A percentile compares a stretch with the other conserved stretches of the same genome.
Conservation (phyloP, 78 protist species). For the Dictyostelium firmibasis region DNA sequence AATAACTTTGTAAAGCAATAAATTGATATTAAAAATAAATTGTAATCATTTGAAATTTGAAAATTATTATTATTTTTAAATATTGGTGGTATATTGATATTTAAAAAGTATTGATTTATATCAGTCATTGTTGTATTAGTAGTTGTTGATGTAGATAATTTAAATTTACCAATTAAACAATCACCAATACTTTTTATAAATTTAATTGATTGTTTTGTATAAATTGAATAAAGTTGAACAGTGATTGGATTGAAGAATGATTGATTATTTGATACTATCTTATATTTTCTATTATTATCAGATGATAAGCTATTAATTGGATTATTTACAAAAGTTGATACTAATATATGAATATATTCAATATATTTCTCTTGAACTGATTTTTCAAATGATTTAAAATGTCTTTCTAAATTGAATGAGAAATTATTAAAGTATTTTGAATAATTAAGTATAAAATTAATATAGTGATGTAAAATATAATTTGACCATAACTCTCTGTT, state of each 20-base stretch:
- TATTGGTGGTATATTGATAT: not conserved
- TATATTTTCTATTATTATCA: not conserved
- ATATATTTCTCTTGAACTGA: not conserved
- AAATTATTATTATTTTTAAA: not conserved
- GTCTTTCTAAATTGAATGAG: not conserved
- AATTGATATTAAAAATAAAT: not conserved
- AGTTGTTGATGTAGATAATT: not conserved
- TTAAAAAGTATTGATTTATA: not conserved
- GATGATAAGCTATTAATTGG: not conserved
- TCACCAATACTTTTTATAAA: conserved; percentile 1
- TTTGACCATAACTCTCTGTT: not conserved
- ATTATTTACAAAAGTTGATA: not conserved
- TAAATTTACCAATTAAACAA: not conserved
- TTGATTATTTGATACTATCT: not conserved
- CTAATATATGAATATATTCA: not conserved
- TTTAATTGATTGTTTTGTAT: not conserved
- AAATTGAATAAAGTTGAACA: not conserved
- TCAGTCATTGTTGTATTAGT: not conserved
- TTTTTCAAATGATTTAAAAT: not conserved
- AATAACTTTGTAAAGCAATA: not conserved
- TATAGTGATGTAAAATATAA: not conserved
- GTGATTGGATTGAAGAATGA: not conserved
- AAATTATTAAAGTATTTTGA: not conserved
- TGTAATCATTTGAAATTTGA: not conserved
- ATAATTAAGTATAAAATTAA: not conserved